A percentile compares a stretch with the other conserved stretches of the same genome.
phyloP scores from a whole-genome alignment of 257 asterid genomes.

The Nicotiana sylvestris region DNA sequence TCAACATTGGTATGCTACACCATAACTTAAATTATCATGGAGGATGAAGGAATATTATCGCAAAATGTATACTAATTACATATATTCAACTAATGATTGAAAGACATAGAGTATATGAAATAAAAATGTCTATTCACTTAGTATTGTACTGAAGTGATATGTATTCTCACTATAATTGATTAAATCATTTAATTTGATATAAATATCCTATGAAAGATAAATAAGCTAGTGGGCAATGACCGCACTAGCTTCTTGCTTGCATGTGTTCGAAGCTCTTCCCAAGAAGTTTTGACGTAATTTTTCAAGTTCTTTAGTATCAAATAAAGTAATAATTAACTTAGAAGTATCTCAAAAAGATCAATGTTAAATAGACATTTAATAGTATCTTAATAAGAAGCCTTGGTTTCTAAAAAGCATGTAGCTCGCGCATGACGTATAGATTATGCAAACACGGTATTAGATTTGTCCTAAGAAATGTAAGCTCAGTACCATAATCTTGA shows the following conservation, averaged over 20 bases:
- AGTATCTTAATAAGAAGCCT: neutral
- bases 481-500: neutral
- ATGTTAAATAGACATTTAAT: neutral
- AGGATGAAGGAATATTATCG: no score
- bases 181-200: no score
- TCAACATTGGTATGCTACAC: neutral
- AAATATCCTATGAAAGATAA: no score
- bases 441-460: neutral
- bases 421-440: neutral
- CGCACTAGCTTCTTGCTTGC: neutral
- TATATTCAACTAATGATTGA: no score
- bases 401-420: neutral
- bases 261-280: slow-evolving; percentile 16
- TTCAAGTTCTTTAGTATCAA: neutral
- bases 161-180: no score
- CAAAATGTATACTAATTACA: no score
- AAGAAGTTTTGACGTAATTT: neutral
- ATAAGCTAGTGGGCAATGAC: neutral
- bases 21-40: neutral
- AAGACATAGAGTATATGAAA: no score
- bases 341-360: slow-evolving; percentile 6
- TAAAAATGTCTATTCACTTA: no score
- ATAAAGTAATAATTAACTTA: no score
- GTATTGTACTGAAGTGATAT: no score
- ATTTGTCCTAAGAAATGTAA: neutral